A percentile compares a stretch with the other conserved stretches of the same genome.
Conservation (phyloP, 2,329 filamentous ascomycete species). For the Nemania serpens region DNA sequence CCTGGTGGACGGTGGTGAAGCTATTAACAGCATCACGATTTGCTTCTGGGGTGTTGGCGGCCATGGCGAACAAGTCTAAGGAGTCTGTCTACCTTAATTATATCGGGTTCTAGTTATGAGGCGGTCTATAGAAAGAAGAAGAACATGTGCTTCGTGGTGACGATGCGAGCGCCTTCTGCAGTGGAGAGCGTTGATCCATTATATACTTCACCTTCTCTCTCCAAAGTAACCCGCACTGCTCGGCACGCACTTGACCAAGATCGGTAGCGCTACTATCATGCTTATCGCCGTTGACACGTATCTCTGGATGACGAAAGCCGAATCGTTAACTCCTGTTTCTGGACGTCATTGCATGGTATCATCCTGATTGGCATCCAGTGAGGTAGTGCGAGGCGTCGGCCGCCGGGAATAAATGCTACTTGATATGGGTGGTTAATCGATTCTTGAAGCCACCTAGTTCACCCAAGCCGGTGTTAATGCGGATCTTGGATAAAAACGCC, state of each 20-base stretch:
- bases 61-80: slow-evolving; percentile 15
- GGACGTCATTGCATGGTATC: no score
- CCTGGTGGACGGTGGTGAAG: slow-evolving; percentile 33
- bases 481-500: neutral
- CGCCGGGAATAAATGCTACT: slow-evolving; percentile 12
- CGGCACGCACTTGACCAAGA: no score
- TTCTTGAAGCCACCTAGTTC: no score
- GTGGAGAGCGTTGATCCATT: neutral
- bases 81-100: neutral
- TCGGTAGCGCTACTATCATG: no score
- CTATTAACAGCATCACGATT: slow-evolving; percentile 10
- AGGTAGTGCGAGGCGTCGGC: neutral
- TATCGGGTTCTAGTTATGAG: neutral
- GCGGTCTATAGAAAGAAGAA: neutral
- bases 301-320: no score
- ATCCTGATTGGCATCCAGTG: no score
- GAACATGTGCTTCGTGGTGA: neutral
- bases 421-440: neutral
- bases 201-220: neutral
- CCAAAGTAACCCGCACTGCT: no score
- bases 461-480: no score
- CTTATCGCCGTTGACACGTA: no score
- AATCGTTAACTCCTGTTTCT: no score
- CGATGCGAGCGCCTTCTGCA: neutral
- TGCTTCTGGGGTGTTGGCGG: slow-evolving; percentile 5